Evolutionary conservation across 2,329 filamentous ascomycete species (phyloP).

Genomic region (Phaeosphaeriaceae sp.): DNA sequence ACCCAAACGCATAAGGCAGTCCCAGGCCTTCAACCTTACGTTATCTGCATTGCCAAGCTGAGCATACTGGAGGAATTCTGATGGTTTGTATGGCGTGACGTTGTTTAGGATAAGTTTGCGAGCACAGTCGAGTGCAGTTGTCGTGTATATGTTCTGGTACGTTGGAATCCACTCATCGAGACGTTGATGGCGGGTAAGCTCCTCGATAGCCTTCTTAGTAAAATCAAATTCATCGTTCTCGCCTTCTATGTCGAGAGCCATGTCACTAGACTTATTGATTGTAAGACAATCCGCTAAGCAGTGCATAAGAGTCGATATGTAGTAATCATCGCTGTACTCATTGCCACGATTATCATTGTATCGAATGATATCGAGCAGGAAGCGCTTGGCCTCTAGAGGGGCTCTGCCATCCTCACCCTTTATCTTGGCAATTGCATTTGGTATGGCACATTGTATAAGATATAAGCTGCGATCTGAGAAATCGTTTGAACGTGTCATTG

Average conservation of each 20-base stretch:
- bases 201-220: slow-evolving; percentile 62
- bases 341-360: slow-evolving; percentile 97
- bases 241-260: slow-evolving; percentile 54
- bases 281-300: slow-evolving; percentile 64
- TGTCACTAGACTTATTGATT: slow-evolving; percentile 29
- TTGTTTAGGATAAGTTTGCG: slow-evolving; percentile 61
- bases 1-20: slow-evolving; percentile 63
- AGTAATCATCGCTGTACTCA: slow-evolving; percentile 85
- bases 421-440: slow-evolving; percentile 78
- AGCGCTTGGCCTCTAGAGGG: slow-evolving; percentile 77
- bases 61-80: slow-evolving; percentile 68
- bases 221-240: slow-evolving; percentile 61
- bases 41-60: slow-evolving; percentile 65
- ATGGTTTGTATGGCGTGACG: slow-evolving; percentile 58
- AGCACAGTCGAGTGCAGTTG: slow-evolving; percentile 66
- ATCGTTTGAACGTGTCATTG: slow-evolving; percentile 86
- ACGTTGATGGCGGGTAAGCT: slow-evolving; percentile 67
- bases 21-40: slow-evolving; percentile 65
- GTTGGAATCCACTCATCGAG: slow-evolving; percentile 72
- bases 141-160: slow-evolving; percentile 68
- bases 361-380: slow-evolving; percentile 85
- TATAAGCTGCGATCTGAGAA: slow-evolving; percentile 88
- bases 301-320: slow-evolving; percentile 79
- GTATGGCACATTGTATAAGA: slow-evolving; percentile 81
- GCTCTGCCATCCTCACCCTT: slow-evolving; percentile 77